These are phyloP conservation scores for Marasmius sp. DNA, from an alignment of 1,284 basidiomycete species.

Conservation along the genomic window DNA sequence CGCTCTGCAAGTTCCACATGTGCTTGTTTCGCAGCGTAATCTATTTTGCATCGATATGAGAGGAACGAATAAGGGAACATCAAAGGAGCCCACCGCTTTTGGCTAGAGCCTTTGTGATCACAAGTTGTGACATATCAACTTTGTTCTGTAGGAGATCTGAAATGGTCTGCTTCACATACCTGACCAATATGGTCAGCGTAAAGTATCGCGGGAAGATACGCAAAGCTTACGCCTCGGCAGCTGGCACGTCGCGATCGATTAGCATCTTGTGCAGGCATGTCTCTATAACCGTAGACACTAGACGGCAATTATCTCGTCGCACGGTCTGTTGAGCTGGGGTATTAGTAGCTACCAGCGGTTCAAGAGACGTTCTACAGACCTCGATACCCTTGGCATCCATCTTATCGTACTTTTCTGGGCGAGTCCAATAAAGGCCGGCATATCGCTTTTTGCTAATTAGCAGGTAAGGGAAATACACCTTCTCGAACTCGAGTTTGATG, in stretches of 20 bases:
- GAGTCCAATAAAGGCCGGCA: conserved; percentile 95
- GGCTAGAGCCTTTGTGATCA: conserved; percentile 94
- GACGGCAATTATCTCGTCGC: conserved; percentile 91
- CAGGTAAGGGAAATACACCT: conserved; percentile 95
- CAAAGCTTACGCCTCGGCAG: conserved; percentile 75
- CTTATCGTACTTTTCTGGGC: conserved; percentile 91
- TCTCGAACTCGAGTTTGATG: conserved; percentile 98
- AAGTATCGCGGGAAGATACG: conserved; percentile 2
- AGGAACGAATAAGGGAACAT: not conserved
- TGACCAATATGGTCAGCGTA: conserved; percentile 29
- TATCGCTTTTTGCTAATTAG: conserved; percentile 98
- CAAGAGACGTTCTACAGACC: conserved; percentile 45
- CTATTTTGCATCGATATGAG: conserved; percentile 34
- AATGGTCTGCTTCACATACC: conserved; percentile 91
- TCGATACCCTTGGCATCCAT: conserved; percentile 99
- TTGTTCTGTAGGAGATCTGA: conserved; percentile 93
- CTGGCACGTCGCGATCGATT: conserved; percentile 90
- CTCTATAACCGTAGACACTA: conserved; percentile 94
- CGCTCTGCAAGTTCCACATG: conserved; percentile 93
- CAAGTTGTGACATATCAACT: conserved; percentile 95
- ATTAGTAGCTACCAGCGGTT: not conserved
- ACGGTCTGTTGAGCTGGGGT: conserved; percentile 66
- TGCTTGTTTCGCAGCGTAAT: conserved; percentile 90
- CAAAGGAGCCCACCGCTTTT: conserved; percentile 66
- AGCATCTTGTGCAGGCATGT: conserved; percentile 97